Conservation (phyloP, 768 basidiomycete species). For the Lactarius tabidus region DNA sequence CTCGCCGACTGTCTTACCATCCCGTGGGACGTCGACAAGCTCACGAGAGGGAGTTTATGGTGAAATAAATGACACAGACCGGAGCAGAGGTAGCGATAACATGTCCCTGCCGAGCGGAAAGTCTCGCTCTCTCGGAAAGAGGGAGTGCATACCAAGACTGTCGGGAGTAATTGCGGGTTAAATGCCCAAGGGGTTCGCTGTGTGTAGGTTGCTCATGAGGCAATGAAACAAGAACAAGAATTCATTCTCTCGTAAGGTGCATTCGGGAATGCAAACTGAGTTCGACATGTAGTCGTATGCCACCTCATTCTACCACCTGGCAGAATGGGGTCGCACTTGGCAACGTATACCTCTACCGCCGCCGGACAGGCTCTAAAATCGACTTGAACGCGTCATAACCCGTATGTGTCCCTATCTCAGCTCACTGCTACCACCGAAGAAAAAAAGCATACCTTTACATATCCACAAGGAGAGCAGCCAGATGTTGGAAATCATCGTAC, state of each 20-base stretch:
- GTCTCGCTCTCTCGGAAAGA: constrained; percentile 59
- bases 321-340: no score
- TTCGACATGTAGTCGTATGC: no score
- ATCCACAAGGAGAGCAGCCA: not conserved
- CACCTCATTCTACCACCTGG: no score
- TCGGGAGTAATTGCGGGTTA: constrained; percentile 73
- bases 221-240: no score
- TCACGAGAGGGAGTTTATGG: constrained; percentile 25
- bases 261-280: no score
- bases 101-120: constrained; percentile 80
- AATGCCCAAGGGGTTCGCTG: constrained; percentile 70
- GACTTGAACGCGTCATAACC: no score
- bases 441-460: not conserved
- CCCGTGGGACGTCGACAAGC: constrained; percentile 69
- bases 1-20: constrained; percentile 82
- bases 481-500: not conserved
- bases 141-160: constrained; percentile 54
- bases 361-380: no score
- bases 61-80: constrained; percentile 62
- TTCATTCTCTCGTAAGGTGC: no score
- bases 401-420: no score
- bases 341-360: no score
- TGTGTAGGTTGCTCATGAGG: no score
- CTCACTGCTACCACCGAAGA: no score
- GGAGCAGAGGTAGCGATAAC: constrained; percentile 73